phyloP scores from a whole-genome alignment of 192 early-diverging fungal species.

The Coemansia sp. region DNA sequence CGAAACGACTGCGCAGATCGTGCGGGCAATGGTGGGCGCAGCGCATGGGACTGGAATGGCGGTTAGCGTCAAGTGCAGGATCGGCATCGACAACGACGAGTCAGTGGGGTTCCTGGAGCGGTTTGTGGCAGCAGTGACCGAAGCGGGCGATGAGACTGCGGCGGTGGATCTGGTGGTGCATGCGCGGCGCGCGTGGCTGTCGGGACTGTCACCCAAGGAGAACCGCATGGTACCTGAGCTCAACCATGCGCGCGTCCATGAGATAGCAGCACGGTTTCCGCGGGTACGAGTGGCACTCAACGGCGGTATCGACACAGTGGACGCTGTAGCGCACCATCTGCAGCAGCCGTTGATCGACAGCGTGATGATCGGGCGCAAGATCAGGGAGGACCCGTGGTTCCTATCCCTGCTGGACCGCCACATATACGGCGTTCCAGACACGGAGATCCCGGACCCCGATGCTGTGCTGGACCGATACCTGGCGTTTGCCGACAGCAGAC shows the following conservation, averaged over 20 bases:
- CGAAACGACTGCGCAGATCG: conserved; percentile 55
- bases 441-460: conserved; percentile 2
- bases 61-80: conserved; percentile 73
- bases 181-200: conserved; percentile 67
- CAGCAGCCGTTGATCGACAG: conserved; percentile 50
- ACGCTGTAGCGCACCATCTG: conserved; percentile 54
- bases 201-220: conserved; percentile 65
- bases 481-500: conserved; percentile 32
- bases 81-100: conserved; percentile 72
- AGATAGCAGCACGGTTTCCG: conserved; percentile 57
- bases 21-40: conserved; percentile 57
- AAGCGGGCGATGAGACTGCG: not conserved
- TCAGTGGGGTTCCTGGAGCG: conserved; percentile 58
- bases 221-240: conserved; percentile 67
- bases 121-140: conserved; percentile 31
- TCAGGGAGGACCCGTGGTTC: conserved; percentile 70
- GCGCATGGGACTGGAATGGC: conserved; percentile 16
- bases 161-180: conserved; percentile 62
- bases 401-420: conserved; percentile 58
- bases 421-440: conserved; percentile 21
- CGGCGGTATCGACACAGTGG: conserved; percentile 63
- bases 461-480: conserved; percentile 29
- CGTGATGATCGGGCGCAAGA: conserved; percentile 72
- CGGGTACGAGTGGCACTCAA: conserved; percentile 62
- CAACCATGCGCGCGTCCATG: conserved; percentile 61